Evolutionary conservation across 768 basidiomycete genomes (phyloP), one percentile per base, ranked within the genome.

Genomic region (Russula dissimulans): DNA sequence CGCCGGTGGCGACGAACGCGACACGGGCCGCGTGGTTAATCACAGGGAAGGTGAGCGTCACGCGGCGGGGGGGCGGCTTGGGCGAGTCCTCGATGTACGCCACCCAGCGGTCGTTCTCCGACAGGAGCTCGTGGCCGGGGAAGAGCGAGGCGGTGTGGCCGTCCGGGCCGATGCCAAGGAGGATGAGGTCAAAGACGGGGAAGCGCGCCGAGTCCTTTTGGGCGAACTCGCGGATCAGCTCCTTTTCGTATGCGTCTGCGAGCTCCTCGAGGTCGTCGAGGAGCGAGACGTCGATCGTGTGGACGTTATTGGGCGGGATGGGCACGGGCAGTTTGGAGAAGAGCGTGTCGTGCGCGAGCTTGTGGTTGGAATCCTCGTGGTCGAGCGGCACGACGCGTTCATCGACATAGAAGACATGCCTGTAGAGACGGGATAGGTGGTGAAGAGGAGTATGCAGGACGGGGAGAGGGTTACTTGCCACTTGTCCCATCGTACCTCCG

Each of bases 91-190:
- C 85, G 68, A 99, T 77, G 72, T 84, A 88, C 1, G 95, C 95
- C 26, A 99, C 90, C 97, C 97, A 99, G 61, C 91, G 82, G 71
- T 92, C 91, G 52, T 79, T 81, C 74, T 97, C 95, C n/a, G 74
- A 62, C 51, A 99, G 81, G 42, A 97, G 80, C 41, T 72, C 74
- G 70, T 98, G 95, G n/a, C 81, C 89, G 9, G 97, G 97, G 83
- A 99, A 99, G 66, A 99, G 85, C 7, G 91, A 94, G 62, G 89
- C 93, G 44, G 95, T 98, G 78, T 99, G 97, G n/a, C 95, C 95
- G 71, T 97, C 97, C 5, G 90, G 91, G 34, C 97, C 97, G 81
- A 95, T 86, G 52, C 97, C 97, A 54, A 99, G 86, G 46, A 99
- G 83, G 75, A 98, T 89, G 70, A 99, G 84, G 71, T 99, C 97